These are phyloP conservation scores for Cutaneotrichosporon daszewskae DNA, from an alignment of 1,284 basidiomycete species.

Conservation along the genomic window DNA sequence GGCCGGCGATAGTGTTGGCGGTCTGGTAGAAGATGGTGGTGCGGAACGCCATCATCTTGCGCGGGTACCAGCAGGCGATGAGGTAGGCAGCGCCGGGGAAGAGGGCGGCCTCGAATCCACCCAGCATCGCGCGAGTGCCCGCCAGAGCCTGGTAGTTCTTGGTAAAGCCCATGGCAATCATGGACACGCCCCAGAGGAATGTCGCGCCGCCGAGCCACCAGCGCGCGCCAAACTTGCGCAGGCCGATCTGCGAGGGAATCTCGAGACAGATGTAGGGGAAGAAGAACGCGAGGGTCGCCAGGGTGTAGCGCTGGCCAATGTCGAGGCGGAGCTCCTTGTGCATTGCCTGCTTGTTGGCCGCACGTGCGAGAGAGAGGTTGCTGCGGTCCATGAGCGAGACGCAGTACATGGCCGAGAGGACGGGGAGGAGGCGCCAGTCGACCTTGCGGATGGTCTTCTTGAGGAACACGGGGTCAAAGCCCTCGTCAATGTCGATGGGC, in stretches of 20 bases:
- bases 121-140: conserved; percentile 46
- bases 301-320: conserved; percentile 12
- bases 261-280: conserved; percentile 46
- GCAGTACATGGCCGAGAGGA: conserved; percentile 12
- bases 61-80: conserved; percentile 49
- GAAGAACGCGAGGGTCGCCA: conserved; percentile 17
- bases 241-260: conserved; percentile 21
- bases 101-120: conserved; percentile 42
- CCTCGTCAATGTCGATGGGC: conserved; percentile 8
- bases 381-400: conserved; percentile 14
- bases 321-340: conserved; percentile 10
- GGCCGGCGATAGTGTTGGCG: conserved; percentile 10
- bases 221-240: conserved; percentile 16
- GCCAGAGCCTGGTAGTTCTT: conserved; percentile 40
- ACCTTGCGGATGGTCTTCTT: conserved; percentile 12
- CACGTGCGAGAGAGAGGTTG: conserved; percentile 38
- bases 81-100: conserved; percentile 46
- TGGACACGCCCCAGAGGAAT: conserved; percentile 44
- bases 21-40: conserved; percentile 6
- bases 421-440: conserved; percentile 11
- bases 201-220: conserved; percentile 7
- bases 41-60: conserved; percentile 45
- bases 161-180: conserved; percentile 43
- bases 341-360: conserved; percentile 23
- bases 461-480: conserved; percentile 4